These are phyloP conservation scores for Coniosporium tulheliwenetii DNA, from an alignment of 2,329 filamentous ascomycete genomes.

Conservation along the genomic window DNA sequence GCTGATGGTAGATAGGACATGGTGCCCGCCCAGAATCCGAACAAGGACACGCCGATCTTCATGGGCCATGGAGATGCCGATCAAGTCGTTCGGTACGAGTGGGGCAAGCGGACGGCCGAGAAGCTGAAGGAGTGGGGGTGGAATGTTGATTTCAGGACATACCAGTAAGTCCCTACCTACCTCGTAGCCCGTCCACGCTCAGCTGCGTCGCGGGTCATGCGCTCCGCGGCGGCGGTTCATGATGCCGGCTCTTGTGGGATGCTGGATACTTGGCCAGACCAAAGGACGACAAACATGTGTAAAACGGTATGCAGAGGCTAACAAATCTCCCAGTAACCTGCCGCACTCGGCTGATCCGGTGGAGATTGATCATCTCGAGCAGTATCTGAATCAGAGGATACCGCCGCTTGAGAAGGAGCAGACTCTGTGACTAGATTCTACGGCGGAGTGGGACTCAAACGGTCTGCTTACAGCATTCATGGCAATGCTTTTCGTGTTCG, in stretches of 20 bases:
- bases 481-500: too few species aligned
- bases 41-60: constrained; percentile 68
- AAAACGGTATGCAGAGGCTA: too few species aligned
- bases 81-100: constrained; percentile 51
- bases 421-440: not conserved
- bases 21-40: constrained; percentile 31
- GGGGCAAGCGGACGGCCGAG: constrained; percentile 53
- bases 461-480: too few species aligned
- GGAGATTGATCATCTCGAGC: constrained; percentile 72
- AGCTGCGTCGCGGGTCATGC: not conserved
- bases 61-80: constrained; percentile 80
- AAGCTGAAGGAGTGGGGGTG: constrained; percentile 54
- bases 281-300: too few species aligned
- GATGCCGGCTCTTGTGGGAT: too few species aligned
- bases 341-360: constrained; percentile 59
- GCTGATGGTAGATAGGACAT: constrained; percentile 6
- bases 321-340: constrained; percentile 37
- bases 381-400: constrained; percentile 38
- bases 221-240: too few species aligned
- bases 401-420: constrained; percentile 20
- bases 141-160: constrained; percentile 60
- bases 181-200: not conserved
- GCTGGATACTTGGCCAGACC: too few species aligned
- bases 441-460: too few species aligned
- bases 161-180: constrained; percentile 39